A percentile compares a stretch with the other conserved stretches of the same genome.
phyloP scores from a whole-genome alignment of 2,329 filamentous ascomycete genomes.

The Cryphonectria japonica region DNA sequence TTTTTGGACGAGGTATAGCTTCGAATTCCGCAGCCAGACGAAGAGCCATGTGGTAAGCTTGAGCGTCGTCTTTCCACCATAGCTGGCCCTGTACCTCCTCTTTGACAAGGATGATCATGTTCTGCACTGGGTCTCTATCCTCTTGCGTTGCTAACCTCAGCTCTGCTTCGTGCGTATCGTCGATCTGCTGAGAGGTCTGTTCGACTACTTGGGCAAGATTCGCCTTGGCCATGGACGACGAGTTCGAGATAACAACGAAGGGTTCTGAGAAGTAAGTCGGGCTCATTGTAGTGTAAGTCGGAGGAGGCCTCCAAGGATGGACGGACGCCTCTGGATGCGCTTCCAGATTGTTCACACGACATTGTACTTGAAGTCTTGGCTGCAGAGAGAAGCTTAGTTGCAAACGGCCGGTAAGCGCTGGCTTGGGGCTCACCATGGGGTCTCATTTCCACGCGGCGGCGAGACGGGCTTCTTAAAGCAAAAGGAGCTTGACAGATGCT shows the following conservation, averaged over 20 bases:
- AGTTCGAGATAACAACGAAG: not conserved
- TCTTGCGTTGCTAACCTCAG: not conserved
- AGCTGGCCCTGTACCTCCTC: not conserved
- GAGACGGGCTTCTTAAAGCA: not conserved
- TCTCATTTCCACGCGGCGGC: not conserved
- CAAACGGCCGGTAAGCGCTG: not conserved
- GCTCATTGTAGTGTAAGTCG: not conserved
- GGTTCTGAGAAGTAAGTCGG: not conserved
- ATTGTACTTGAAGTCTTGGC: not conserved
- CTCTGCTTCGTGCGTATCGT: not conserved
- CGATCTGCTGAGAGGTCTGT: not conserved
- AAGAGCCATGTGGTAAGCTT: constrained; percentile 9
- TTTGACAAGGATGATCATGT: not conserved
- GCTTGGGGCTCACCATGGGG: not conserved
- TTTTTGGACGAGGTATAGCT: not conserved
- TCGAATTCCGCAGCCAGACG: not conserved
- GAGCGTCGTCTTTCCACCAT: constrained; percentile 23
- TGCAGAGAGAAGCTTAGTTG: not conserved
- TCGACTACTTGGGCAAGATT: not conserved
- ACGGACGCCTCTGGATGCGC: not conserved
- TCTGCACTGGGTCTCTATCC: not conserved
- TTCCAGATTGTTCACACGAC: not conserved
- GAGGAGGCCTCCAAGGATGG: not conserved
- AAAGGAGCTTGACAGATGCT: not conserved
- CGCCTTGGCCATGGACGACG: not conserved